These are phyloP conservation scores for Agaricales sp. DNA, from an alignment of 1,284 basidiomycete species.

Conservation along the genomic window DNA sequence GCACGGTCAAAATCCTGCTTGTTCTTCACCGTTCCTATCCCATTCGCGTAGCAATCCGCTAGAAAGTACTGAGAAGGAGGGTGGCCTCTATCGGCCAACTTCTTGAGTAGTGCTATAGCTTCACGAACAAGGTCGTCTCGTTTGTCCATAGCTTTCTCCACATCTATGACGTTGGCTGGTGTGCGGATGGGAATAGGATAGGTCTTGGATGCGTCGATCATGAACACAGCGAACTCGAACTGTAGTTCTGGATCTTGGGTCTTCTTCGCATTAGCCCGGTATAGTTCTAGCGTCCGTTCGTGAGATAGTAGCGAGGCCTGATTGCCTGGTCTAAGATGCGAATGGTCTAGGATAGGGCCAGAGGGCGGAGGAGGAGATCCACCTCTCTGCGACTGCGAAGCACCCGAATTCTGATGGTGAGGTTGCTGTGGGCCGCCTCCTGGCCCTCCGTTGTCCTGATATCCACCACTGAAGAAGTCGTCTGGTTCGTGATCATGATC, in stretches of 20 bases:
- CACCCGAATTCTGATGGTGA: neutral
- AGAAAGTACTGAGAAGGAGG: constrained; percentile 94
- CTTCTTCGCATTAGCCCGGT: constrained; percentile 96
- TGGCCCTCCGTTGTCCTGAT: no score
- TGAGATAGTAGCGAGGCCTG: constrained; percentile 89
- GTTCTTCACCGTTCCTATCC: constrained; percentile 82
- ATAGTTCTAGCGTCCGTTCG: constrained; percentile 92
- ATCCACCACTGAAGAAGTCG: neutral
- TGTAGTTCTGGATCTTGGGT: constrained; percentile 96
- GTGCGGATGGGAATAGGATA: constrained; percentile 64
- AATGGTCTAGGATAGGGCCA: constrained; percentile 78
- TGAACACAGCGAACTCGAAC: constrained; percentile 97
- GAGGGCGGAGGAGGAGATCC: constrained; percentile 45
- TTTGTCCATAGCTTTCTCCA: constrained; percentile 75
- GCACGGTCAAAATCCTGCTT: constrained; percentile 96
- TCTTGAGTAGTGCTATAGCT: constrained; percentile 78
- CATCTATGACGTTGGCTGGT: constrained; percentile 62
- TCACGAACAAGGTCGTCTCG: constrained; percentile 82
- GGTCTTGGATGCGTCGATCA: constrained; percentile 92
- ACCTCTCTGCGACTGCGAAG: no score
- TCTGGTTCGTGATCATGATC: neutral
- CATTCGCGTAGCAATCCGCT: constrained; percentile 96
- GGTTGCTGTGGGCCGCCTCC: no score
- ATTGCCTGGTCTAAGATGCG: constrained; percentile 88
- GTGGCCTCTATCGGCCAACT: constrained; percentile 89